Percentiles rank a stretch among this genome's conserved stretches.
Conservation (phyloP, 2,329 filamentous ascomycete genomes). For the Pyrenophora tritici-repentis region DNA sequence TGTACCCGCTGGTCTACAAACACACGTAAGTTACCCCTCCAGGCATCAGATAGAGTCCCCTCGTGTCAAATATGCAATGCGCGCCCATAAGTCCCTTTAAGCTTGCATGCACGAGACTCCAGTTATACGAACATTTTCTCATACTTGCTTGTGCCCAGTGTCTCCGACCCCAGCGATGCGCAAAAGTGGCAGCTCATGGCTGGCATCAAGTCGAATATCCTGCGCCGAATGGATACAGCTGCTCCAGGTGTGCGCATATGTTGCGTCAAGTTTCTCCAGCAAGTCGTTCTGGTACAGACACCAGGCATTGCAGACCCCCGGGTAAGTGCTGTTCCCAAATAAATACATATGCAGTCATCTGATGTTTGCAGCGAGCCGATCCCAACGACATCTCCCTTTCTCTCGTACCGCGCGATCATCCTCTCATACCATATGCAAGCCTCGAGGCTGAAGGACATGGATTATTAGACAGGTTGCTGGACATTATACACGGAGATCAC, state of each 20-base stretch:
- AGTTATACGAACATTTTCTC: constrained; percentile 36
- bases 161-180: constrained; percentile 81
- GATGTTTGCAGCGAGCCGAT: constrained; percentile 65
- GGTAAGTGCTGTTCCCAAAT: constrained; percentile 58
- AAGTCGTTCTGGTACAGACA: constrained; percentile 89
- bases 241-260: constrained; percentile 80
- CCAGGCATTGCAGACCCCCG: constrained; percentile 82
- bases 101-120: constrained; percentile 19
- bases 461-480: constrained; percentile 84
- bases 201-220: constrained; percentile 84
- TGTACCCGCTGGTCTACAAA: constrained; percentile 89
- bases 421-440: constrained; percentile 75
- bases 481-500: constrained; percentile 81
- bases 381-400: constrained; percentile 84
- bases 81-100: constrained; percentile 21
- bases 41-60: constrained; percentile 28
- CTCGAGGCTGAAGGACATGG: constrained; percentile 93
- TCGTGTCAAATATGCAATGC: constrained; percentile 21
- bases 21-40: constrained; percentile 77
- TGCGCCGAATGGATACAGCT: constrained; percentile 85
- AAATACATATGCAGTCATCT: constrained; percentile 21
- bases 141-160: constrained; percentile 61
- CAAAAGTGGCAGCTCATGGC: constrained; percentile 87
- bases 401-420: constrained; percentile 82
- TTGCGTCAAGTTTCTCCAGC: constrained; percentile 96